phyloP scores from a whole-genome alignment of 306 rosid species.

The Purshia tridentata region DNA sequence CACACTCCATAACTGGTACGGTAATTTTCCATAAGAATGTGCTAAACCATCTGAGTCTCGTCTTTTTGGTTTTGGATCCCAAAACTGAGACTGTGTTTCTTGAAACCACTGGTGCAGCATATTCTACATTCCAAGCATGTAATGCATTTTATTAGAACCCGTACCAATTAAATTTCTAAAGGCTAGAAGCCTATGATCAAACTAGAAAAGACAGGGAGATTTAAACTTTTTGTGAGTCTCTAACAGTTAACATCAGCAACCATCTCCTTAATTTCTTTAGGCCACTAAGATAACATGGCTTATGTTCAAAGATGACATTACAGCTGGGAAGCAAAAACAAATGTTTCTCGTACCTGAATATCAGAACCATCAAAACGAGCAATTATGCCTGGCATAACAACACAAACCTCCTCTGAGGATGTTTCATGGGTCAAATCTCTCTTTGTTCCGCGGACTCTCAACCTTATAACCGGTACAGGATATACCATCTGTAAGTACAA shows the following conservation, averaged over 20 bases:
- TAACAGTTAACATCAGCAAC: background rate
- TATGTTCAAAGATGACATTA: background rate
- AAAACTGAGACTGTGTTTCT: conserved; percentile 54
- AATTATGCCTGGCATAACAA: conserved; percentile 73
- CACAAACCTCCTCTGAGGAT: conserved; percentile 84
- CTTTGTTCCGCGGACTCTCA: conserved; percentile 86
- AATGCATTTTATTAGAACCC: conserved; percentile 28
- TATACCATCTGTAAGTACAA: conserved; percentile 54
- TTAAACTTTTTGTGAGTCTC: background rate
- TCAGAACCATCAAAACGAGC: conserved; percentile 85
- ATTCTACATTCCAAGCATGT: conserved; percentile 51
- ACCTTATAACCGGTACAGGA: conserved; percentile 68
- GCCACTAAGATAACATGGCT: background rate
- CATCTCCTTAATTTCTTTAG: background rate
- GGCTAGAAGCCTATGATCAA: background rate
- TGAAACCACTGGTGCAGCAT: conserved; percentile 80
- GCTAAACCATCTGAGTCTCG: conserved; percentile 47
- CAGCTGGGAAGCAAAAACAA: conserved; percentile 7
- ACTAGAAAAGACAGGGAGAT: conserved; percentile 1
- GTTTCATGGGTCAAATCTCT: conserved; percentile 73
- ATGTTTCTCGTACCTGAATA: conserved; percentile 57
- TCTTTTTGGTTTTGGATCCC: conserved; percentile 52
- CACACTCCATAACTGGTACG: conserved; percentile 85
- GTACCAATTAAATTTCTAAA: conserved; percentile 6
- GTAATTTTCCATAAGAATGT: conserved; percentile 56